Evolutionary conservation across 129 eudicot genomes (phyloP), one percentile per base, ranked within the genome.

Genomic region (Chrysanthemum makinoi): DNA sequence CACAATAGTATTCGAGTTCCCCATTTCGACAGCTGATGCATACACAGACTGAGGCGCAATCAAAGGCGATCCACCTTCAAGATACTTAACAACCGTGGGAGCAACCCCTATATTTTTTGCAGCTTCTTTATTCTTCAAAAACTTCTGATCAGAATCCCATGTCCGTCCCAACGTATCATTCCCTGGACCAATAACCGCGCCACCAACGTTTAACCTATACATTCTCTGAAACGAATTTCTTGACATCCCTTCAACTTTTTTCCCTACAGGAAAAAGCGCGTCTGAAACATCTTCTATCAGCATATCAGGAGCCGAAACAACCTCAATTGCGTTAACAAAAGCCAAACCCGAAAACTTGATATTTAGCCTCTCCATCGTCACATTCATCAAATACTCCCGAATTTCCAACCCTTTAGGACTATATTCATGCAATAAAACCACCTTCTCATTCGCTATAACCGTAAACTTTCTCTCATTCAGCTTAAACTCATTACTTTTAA

Each of bases 1-100:
- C 15, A 68, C 69, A 30, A 44, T 48, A 7, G 80, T 73, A 33
- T 87, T 72, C 22, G 98, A 79, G 17, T 62, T 59, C 12, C 81
- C 96, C 96, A 94, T 89, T 70, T 85, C 88, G 18, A 78, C 67
- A 0, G 96, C 93, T 1, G 95, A 78, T 12, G 96, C 88, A 19
- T 94, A 94, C 20, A 94, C 88, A 1, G 62, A 17, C 1, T 87
- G 90, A 0, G 96, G 98, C 0, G 90, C 96, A 15, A 94, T 85
- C 58, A 87, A 72, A 1, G 98, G 88, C 2, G 96, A 85, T 12
- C 81, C 94, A 0, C 86, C 87, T 0, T 82, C 86, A 0, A 93
- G 90, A 50, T 93, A 89, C 3, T 49, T 19, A n/a, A 93, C 75
- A 9, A 88, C 84, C 19, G 60, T 80, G 0, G 98, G 85, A 5